Conservation (phyloP, 371 early-diverging fungal species). For the Apophysomyces trapeziformis region DNA sequence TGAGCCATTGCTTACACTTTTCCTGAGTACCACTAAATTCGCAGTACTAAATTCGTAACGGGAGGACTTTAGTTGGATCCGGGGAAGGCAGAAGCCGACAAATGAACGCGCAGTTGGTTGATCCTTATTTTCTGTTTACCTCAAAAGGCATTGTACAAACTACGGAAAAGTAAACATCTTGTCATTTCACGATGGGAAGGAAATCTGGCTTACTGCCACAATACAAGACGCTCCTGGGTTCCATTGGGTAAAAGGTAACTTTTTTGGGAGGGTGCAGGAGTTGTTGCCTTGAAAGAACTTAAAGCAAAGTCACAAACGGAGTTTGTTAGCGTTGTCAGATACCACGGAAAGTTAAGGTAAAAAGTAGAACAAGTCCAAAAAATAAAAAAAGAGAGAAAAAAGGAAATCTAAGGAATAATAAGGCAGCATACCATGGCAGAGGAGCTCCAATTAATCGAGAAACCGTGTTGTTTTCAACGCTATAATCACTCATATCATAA, state of each 20-base stretch:
- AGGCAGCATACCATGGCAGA: too few species aligned
- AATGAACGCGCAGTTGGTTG: not conserved
- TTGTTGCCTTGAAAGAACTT: too few species aligned
- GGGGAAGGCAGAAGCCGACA: not conserved
- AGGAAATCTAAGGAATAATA: too few species aligned
- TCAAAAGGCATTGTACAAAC: conserved; percentile 66
- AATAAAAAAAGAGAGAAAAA: too few species aligned
- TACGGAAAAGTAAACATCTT: conserved; percentile 14
- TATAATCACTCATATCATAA: too few species aligned
- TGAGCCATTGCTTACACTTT: conserved; percentile 84
- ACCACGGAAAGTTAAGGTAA: too few species aligned
- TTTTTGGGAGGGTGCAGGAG: too few species aligned
- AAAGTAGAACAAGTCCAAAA: too few species aligned
- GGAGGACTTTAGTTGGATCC: not conserved
- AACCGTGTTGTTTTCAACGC: too few species aligned
- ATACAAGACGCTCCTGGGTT: conserved; percentile 45
- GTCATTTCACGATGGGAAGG: not conserved
- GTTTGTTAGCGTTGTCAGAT: too few species aligned
- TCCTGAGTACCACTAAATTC: conserved; percentile 83
- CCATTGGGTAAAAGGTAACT: conserved; percentile 11
- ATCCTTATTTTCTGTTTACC: conserved; percentile 31
- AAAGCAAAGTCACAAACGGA: too few species aligned
- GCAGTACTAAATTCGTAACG: conserved; percentile 71
- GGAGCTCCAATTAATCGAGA: too few species aligned
- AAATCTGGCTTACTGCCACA: conserved; percentile 50